Percentiles rank a stretch among this genome's conserved stretches.
These are phyloP conservation scores for Apiospora pterosperma DNA, from an alignment of 2,329 filamentous ascomycete genomes.

Conservation along the genomic window DNA sequence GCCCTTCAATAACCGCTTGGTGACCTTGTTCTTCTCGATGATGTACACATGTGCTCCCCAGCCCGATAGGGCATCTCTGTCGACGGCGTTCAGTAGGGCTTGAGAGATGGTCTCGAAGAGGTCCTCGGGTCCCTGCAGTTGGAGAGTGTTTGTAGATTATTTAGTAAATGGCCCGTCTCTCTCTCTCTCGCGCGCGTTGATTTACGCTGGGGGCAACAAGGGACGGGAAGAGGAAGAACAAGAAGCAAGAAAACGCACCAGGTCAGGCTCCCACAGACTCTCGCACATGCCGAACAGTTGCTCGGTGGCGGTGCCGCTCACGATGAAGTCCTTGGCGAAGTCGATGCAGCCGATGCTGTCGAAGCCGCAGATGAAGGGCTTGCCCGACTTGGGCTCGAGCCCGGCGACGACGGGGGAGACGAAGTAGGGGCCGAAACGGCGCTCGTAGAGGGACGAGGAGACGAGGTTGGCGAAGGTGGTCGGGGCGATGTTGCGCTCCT, in stretches of 20 bases:
- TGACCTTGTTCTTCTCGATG: constrained; percentile 99
- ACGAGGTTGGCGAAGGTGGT: constrained; percentile 97
- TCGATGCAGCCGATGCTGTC: constrained; percentile 99
- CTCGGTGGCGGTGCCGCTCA: constrained; percentile 91
- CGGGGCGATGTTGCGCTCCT: constrained; percentile 94
- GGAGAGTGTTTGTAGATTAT: background rate
- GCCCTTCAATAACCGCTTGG: constrained; percentile 96
- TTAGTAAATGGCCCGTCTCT: background rate
- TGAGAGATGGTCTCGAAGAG: constrained; percentile 99
- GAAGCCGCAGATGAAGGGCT: constrained; percentile 98
- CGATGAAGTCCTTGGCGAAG: constrained; percentile 99
- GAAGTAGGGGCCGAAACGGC: constrained; percentile 94
- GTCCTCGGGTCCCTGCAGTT: constrained; percentile 73
- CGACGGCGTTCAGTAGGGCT: constrained; percentile 89
- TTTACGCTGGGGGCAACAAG: background rate
- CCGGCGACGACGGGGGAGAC: constrained; percentile 93
- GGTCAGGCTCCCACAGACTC: constrained; percentile 93
- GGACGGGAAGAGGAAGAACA: background rate
- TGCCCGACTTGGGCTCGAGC: constrained; percentile 87
- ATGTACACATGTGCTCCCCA: constrained; percentile 99
- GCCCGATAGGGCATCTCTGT: constrained; percentile 92
- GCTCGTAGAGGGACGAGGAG: constrained; percentile 86
- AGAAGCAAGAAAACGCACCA: constrained; percentile 57
- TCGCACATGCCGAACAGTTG: constrained; percentile 99
- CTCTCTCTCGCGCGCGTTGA: no score